A percentile compares a stretch with the other conserved stretches of the same genome.
Evolutionary conservation across 139 green algal species (phyloP).

Genomic region (Zygnema circumcarinatum): DNA sequence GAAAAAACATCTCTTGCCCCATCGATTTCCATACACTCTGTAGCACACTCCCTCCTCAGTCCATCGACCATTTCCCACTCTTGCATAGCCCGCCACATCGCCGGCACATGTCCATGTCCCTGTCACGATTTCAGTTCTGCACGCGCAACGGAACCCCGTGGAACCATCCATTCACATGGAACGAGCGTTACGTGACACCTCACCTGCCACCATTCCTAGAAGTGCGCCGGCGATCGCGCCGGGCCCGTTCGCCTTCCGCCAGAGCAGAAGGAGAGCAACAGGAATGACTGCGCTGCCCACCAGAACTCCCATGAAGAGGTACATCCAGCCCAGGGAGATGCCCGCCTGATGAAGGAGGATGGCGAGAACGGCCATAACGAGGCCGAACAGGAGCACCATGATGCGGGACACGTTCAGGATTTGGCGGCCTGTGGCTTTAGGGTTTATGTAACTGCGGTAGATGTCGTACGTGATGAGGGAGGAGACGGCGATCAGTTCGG

Average conservation of each 20-base stretch:
- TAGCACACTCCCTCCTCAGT: not conserved
- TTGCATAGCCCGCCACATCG: not conserved
- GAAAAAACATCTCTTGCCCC: not conserved
- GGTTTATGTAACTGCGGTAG: slow-evolving; percentile 81
- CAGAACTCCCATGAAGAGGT: slow-evolving; percentile 84
- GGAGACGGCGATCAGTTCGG: slow-evolving; percentile 89
- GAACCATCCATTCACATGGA: no score
- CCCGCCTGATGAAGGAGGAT: slow-evolving; percentile 82
- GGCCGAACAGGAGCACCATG: slow-evolving; percentile 76
- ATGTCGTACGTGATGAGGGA: slow-evolving; percentile 84
- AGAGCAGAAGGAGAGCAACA: slow-evolving; percentile 76
- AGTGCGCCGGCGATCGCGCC: slow-evolving; percentile 39
- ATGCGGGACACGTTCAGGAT: slow-evolving; percentile 78
- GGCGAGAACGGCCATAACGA: slow-evolving; percentile 78
- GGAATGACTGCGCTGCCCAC: slow-evolving; percentile 88
- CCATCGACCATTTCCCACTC: not conserved
- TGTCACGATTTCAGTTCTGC: no score
- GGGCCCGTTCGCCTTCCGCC: slow-evolving; percentile 73
- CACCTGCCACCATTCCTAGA: slow-evolving; percentile 31
- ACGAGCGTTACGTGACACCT: no score
- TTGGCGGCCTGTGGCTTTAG: slow-evolving; percentile 77
- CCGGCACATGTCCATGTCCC: not conserved
- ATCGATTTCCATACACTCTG: not conserved
- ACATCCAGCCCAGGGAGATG: slow-evolving; percentile 69
- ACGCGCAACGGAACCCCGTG: no score